Conservation (phyloP, 495 filamentous ascomycete species). For the Podospora australis region DNA sequence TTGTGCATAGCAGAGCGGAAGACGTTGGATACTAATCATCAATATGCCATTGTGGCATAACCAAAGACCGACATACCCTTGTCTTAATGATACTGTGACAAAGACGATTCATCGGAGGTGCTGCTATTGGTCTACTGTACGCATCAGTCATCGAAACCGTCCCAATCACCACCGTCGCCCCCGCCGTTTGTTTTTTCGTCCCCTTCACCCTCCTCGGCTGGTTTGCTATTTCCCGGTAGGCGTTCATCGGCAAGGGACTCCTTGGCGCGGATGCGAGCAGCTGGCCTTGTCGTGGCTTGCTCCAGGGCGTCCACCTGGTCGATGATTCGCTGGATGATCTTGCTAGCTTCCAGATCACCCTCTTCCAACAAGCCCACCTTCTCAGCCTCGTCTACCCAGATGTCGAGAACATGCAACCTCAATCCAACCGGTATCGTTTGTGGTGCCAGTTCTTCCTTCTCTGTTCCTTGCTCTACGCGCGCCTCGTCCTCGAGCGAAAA, state of each 20-base stretch:
- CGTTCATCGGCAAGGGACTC: conserved; percentile 72
- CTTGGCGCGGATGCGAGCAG: conserved; percentile 61
- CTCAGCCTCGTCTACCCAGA: conserved; percentile 84
- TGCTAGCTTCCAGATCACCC: conserved; percentile 27
- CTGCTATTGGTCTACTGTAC: too few species aligned
- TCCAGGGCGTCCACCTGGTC: conserved; percentile 34
- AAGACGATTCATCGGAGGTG: too few species aligned
- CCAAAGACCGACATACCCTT: too few species aligned
- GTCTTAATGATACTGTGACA: too few species aligned
- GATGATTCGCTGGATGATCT: conserved; percentile 32
- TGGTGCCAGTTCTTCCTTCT: conserved; percentile 26
- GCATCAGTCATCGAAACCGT: conserved; percentile 65
- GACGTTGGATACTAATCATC: too few species aligned
- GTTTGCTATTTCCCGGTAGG: conserved; percentile 45
- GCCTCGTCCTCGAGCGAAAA: conserved; percentile 35
- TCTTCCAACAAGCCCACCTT: conserved; percentile 53
- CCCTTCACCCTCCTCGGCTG: conserved; percentile 26
- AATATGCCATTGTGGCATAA: too few species aligned
- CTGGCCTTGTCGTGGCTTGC: conserved; percentile 56
- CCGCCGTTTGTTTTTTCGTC: conserved; percentile 26
- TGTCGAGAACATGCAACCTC: conserved; percentile 80
- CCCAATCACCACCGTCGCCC: conserved; percentile 52
- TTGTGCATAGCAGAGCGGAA: too few species aligned
- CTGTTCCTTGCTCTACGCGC: conserved; percentile 17
- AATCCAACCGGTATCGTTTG: conserved; percentile 65